Percentiles rank a stretch among this genome's conserved stretches.
phyloP scores from a whole-genome alignment of 2,329 filamentous ascomycete species.

The Alternaria alternata region DNA sequence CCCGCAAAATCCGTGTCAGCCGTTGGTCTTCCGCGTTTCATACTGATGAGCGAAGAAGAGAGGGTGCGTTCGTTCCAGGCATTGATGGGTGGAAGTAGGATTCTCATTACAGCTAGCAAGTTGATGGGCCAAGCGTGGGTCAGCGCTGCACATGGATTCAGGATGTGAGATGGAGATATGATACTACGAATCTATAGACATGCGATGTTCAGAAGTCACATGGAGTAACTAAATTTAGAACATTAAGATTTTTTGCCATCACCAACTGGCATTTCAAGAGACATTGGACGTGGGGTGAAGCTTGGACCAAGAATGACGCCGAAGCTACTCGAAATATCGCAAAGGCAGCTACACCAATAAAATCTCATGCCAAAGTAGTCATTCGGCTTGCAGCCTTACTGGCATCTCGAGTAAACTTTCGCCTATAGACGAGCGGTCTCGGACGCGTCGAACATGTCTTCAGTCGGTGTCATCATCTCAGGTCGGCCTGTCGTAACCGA shows the following conservation, averaged over 20 bases:
- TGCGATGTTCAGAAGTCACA: neutral
- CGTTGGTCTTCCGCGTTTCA: slow-evolving; percentile 62
- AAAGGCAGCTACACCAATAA: slow-evolving; percentile 17
- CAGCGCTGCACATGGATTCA: slow-evolving; percentile 47
- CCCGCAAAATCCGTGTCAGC: slow-evolving; percentile 10
- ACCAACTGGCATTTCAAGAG: neutral
- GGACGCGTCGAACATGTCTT: slow-evolving; percentile 52
- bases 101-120: slow-evolving; percentile 62
- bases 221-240: neutral
- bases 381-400: slow-evolving; percentile 9
- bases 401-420: neutral
- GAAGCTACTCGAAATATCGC: slow-evolving; percentile 30
- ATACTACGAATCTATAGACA: neutral
- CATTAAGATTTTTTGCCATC: neutral
- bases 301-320: slow-evolving; percentile 31
- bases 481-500: slow-evolving; percentile 68
- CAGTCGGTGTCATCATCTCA: slow-evolving; percentile 67
- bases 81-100: slow-evolving; percentile 62
- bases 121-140: slow-evolving; percentile 62
- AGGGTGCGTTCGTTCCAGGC: slow-evolving; percentile 60
- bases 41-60: slow-evolving; percentile 63
- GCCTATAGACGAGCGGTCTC: neutral
- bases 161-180: slow-evolving; percentile 17
- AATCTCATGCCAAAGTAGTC: slow-evolving; percentile 2
- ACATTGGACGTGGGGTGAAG: slow-evolving; percentile 11